Evolutionary conservation across 2,329 filamentous ascomycete genomes (phyloP), one percentile per base, ranked within the genome.

Genomic region (Triangularia verruculosa): DNA sequence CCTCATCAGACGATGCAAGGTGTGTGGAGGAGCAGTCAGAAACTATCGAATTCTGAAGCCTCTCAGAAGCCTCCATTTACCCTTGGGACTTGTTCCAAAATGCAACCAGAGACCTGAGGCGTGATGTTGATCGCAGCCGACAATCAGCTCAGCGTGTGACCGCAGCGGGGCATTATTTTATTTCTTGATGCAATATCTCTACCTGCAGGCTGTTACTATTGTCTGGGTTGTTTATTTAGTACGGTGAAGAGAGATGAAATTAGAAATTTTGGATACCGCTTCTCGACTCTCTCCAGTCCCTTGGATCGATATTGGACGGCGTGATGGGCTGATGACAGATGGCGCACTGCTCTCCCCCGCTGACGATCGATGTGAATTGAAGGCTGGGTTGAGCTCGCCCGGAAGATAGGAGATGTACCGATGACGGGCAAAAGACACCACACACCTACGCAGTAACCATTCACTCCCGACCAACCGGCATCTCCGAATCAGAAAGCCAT

Each of bases 221-320:
- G 60, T 32, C 63, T 47, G 66, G 58, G 59, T 62, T 30, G 55
- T 27, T n/a, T n/a, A n/a, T n/a, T n/a, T 13, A 25, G 22, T 30
- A 39, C 34, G 58, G 22, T 8, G 22, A 15, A 15, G 22, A 15
- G 25, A 28, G 59, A 66, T 65, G 59, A 62, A 65, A 69, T 66
- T 66, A 64, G 65, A 62, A 60, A n/a, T 52, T 30, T n/a, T 25
- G 4, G 52, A 27, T 28, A 30, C 56, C 51, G 27, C 27, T 28
- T 27, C 27, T 28, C 25, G 17, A 20, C 58, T 57, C 63, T 57
- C 63, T 67, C 69, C 70, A 68, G 67, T 65, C 59, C 55, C 69
- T 69, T 65, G 70, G 70, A 70, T 69, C 69, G 63, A 69, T 68
- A 66, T 61, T 66, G 24, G 66, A 67, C 64, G 57, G 61, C 66